phyloP scores from a whole-genome alignment of 2,329 filamentous ascomycete species.

The Cadophora malorum region DNA sequence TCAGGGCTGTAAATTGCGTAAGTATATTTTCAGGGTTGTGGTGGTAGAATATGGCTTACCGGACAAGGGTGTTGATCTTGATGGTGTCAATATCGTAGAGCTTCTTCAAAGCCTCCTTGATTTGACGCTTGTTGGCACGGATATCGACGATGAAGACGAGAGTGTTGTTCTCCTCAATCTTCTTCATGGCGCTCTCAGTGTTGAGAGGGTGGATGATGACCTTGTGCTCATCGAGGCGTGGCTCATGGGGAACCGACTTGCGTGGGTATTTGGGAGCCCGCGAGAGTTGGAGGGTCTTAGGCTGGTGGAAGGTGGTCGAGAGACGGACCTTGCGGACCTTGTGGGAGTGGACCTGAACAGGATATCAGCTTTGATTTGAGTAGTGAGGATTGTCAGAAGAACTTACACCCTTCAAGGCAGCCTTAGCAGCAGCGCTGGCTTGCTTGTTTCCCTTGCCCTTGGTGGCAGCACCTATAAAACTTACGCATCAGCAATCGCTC shows the following conservation, averaged over 20 bases:
- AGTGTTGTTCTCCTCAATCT: slow-evolving; percentile 99
- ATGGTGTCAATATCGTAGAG: slow-evolving; percentile 97
- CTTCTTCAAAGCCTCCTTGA: slow-evolving; percentile 98
- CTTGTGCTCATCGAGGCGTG: slow-evolving; percentile 97
- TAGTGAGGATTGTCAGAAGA: slow-evolving; percentile 47
- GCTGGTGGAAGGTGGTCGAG: slow-evolving; percentile 95
- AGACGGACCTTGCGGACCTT: slow-evolving; percentile 93
- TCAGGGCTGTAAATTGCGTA: slow-evolving; percentile 69
- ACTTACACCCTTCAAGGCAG: slow-evolving; percentile 94
- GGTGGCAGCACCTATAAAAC: slow-evolving; percentile 59
- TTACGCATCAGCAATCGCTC: slow-evolving; percentile 75
- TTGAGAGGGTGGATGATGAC: slow-evolving; percentile 98
- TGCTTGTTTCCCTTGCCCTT: slow-evolving; percentile 75
- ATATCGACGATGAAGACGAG: slow-evolving; percentile 96
- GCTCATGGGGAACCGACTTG: slow-evolving; percentile 88
- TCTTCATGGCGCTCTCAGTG: slow-evolving; percentile 99
- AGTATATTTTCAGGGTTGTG: slow-evolving; percentile 29
- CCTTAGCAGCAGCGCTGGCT: slow-evolving; percentile 93
- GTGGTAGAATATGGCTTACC: slow-evolving; percentile 60
- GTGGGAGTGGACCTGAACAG: slow-evolving; percentile 70
- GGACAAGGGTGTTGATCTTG: slow-evolving; percentile 99
- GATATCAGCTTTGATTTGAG: slow-evolving; percentile 47
- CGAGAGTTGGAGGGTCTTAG: slow-evolving; percentile 93
- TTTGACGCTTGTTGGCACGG: slow-evolving; percentile 99
- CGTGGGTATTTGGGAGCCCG: slow-evolving; percentile 95